Base-by-base conservation (phyloP, 1,139 yeast genomes). In the Torulaspora globosa region DNA sequence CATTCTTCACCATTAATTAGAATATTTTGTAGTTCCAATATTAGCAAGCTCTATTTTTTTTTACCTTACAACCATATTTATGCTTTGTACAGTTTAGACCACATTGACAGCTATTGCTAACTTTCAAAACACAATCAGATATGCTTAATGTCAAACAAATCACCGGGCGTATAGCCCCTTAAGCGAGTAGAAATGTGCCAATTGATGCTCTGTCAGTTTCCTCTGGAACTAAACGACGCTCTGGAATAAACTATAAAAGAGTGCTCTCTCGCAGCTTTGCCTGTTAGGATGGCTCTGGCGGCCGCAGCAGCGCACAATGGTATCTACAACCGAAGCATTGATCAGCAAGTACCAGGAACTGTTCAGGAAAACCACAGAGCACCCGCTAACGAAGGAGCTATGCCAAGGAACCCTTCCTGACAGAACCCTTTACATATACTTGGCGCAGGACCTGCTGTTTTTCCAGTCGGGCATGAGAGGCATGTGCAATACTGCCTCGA, bases 361-460 rank as follows among this genome's bases (percentile, higher is more conserved):
- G 6, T 64, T 65, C 53, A 43, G 51, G 9, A 54, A 55, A 33
- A 68, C 80, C 4, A 69, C 70, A 11, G 59, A 68, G 16, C 80
- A 75, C 47, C 65, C 64, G 0, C 65, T 78, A 23, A 73, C 80
- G 15, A 65, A 64, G 32, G 77, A 77, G 50, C 57, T 75, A 34
- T 75, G 80, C 53, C 54, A 52, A 10, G 82, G 82, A 1, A 67
- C 71, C 1, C 63, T 77, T 19, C 59, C 72, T 0, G 75, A 75
- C 53, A 56, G 65, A 34, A 70, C 62, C 30, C 63, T 77, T 18
- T 72, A 62, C 56, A 68, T 73, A 1, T 78, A 77, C 53, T 57
- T 77, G 43, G 66, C 68, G 4, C 82, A 78, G 55, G 82, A 77
- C 55, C 60, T 74, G 47, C 70, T 69, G 48, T 77, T 71, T 53